Evolutionary conservation across 208 protist species (phyloP), one percentile per base, ranked within the genome.

Genomic region (Trypanosoma cruzi): DNA sequence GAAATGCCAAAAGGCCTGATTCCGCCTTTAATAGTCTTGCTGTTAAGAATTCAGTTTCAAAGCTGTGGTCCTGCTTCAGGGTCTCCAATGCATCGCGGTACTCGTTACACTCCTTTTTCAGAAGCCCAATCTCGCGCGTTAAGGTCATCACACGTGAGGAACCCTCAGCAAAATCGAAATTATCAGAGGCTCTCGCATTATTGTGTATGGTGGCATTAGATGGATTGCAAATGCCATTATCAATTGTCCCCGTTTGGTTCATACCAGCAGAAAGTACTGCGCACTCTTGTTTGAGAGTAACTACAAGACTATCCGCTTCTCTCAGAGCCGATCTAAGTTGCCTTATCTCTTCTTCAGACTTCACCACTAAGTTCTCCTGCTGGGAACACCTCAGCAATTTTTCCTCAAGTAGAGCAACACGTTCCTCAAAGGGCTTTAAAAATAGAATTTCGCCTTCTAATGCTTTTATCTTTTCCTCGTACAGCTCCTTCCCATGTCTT

Each of bases 21-120:
- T 63, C 65, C 24, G 55, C 24, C 54, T 54, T 63, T 34, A 70
- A 32, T 37, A 63, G 24, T 42, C 46, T 63, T 50, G 18, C 65
- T 42, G 65, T 70, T 31, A 70, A 70, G 13, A 55, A 63, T 42
- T 46, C 36, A 8, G 18, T 63, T 70, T 63, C 65, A 54, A 70
- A 63, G 40, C 18, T 52, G 50, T 70, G 55, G 16, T 54, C 32
- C 10, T 55, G 40, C 20, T 70, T 62, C 26, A 62, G 1, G 24
- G 55, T 7, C 31, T 70, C 55, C 40, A 63, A 55, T 14, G 54
- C 24, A 37, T 63, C 55, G 20, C 42, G 16, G 7, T 20, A 29
- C 29, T 32, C 29, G 13, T 54, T 32, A 28, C 54, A 36, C 29
- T 62, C 55, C 32, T 36, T 26, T 24, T 1, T 54, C 28, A 70